A percentile compares a stretch with the other conserved stretches of the same genome.
Evolutionary conservation across 139 green algal species (phyloP).

Genomic region (Volvox reticuliferus): DNA sequence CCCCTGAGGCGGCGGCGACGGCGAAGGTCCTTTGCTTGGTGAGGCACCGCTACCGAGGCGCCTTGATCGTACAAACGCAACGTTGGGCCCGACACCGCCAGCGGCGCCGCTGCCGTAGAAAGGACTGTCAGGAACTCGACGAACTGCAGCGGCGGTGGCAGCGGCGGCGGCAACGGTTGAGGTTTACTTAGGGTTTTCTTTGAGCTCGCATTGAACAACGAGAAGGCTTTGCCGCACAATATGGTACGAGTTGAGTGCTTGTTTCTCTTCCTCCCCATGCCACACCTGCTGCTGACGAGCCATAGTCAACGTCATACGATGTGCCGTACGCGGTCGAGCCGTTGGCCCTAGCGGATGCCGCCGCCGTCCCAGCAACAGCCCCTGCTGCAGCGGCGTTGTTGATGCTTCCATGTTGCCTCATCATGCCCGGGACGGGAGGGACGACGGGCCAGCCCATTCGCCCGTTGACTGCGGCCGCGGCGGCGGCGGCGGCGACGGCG

Average conservation of each 20-base stretch:
- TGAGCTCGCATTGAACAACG: too few species aligned
- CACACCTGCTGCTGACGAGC: not conserved
- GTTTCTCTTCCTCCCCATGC: too few species aligned
- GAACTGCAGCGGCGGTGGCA: too few species aligned
- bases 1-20: not conserved
- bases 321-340: slow-evolving; percentile 4
- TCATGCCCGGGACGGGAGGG: not conserved
- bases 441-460: slow-evolving; percentile 1
- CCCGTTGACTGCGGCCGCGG: not conserved
- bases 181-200: not conserved
- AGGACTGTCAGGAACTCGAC: too few species aligned
- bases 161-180: not conserved
- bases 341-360: not conserved
- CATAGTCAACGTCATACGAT: slow-evolving; percentile 5
- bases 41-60: slow-evolving; percentile 11
- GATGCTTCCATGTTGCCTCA: not conserved
- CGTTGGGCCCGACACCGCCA: not conserved
- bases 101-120: not conserved
- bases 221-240: too few species aligned
- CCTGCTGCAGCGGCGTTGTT: not conserved
- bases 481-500: not conserved
- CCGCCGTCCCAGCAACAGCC: not conserved
- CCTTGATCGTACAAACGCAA: slow-evolving; percentile 9
- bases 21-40: not conserved
- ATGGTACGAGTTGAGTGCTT: too few species aligned